phyloP scores from a whole-genome alignment of 192 early-diverging fungal species.

The Coemansia sp. region DNA sequence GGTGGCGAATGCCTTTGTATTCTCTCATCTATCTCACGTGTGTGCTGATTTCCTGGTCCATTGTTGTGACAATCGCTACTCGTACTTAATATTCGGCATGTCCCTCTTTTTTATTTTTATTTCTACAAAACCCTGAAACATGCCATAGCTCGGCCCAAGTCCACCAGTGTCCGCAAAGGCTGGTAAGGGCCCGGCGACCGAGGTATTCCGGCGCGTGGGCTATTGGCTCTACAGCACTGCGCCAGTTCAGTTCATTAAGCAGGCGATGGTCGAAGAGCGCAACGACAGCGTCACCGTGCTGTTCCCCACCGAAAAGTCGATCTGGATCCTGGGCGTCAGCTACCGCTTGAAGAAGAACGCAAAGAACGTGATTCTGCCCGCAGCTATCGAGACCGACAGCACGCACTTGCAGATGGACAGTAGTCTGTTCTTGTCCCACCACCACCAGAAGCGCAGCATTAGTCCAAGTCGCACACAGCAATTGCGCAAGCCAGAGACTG shows the following conservation, averaged over 20 bases:
- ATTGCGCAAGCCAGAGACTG: conserved; percentile 27
- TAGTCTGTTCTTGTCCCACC: conserved; percentile 50
- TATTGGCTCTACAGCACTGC: conserved; percentile 59
- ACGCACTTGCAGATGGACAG: conserved; percentile 49
- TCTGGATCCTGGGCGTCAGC: conserved; percentile 54
- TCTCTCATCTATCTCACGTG: background rate
- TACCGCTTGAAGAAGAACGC: conserved; percentile 53
- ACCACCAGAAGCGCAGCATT: conserved; percentile 53
- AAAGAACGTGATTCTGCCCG: conserved; percentile 46
- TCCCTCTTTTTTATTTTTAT: background rate
- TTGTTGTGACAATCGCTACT: conserved; percentile 6
- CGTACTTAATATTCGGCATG: background rate
- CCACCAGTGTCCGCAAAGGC: conserved; percentile 46
- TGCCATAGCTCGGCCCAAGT: conserved; percentile 41
- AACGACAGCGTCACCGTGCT: conserved; percentile 52
- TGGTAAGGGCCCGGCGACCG: conserved; percentile 47
- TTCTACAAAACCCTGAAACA: background rate
- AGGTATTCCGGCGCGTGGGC: conserved; percentile 52
- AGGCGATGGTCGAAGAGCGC: conserved; percentile 54
- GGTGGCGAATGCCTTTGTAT: background rate
- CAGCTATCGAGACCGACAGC: conserved; percentile 47
- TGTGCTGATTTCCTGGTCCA: background rate
- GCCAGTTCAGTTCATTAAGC: conserved; percentile 58
- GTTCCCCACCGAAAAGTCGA: conserved; percentile 51
- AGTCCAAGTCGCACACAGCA: conserved; percentile 39